Conservation (phyloP, 179 eudicot species). For the Camellia oleifera region DNA sequence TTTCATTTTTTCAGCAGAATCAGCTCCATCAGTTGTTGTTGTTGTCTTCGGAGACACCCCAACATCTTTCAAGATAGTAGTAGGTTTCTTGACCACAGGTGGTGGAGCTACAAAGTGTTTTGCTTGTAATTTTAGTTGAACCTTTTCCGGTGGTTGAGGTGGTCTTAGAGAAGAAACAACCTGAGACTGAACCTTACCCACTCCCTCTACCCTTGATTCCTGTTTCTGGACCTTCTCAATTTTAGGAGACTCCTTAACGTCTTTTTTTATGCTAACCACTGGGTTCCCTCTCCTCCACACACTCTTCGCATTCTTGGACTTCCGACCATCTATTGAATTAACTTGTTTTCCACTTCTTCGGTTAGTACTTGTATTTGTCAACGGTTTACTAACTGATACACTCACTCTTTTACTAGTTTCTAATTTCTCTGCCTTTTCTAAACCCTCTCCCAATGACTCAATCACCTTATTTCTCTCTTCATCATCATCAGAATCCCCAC, state of each 20-base stretch:
- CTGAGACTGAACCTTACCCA: constrained; percentile 29
- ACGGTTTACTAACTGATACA: constrained; percentile 42
- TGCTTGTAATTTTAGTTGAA: constrained; percentile 63
- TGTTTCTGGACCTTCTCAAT: constrained; percentile 33
- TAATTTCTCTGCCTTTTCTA: constrained; percentile 85
- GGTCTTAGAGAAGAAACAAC: constrained; percentile 39
- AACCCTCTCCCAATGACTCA: constrained; percentile 80
- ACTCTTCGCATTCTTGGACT: constrained; percentile 56
- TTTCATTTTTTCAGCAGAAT: constrained; percentile 38
- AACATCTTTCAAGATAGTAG: constrained; percentile 57
- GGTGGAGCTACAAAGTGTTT: constrained; percentile 75
- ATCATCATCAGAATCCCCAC: constrained; percentile 31
- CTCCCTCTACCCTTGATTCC: constrained; percentile 32
- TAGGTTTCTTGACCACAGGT: constrained; percentile 50
- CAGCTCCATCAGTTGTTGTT: constrained; percentile 30
- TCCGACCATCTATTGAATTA: constrained; percentile 32
- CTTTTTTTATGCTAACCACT: constrained; percentile 50
- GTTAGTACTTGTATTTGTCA: constrained; percentile 29
- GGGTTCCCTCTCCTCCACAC: constrained; percentile 93
- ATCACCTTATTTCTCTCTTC: constrained; percentile 73
- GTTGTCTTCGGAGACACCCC: constrained; percentile 48
- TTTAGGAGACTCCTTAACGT: constrained; percentile 53
- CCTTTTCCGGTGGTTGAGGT: constrained; percentile 45
- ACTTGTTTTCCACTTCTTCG: constrained; percentile 48
- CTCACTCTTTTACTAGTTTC: constrained; percentile 52